Conservation (phyloP, 768 basidiomycete genomes). For the Boletus coccyginus region DNA sequence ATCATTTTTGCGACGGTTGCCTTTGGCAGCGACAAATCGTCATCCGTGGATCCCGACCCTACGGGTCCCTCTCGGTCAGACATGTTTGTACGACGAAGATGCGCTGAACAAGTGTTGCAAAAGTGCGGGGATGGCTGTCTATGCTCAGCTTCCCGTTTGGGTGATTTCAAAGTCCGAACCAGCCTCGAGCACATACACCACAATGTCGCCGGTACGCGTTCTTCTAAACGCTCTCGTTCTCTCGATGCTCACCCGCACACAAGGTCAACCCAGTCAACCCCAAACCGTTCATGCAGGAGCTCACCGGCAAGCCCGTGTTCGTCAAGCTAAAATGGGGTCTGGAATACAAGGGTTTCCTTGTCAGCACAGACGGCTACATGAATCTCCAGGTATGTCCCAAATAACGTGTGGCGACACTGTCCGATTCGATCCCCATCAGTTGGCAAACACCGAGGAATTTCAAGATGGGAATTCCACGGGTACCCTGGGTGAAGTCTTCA, state of each 20-base stretch:
- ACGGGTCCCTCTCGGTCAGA: constrained; percentile 86
- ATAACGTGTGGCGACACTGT: not conserved
- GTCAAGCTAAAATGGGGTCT: constrained; percentile 98
- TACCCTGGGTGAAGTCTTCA: constrained; percentile 97
- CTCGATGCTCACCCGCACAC: constrained; percentile 9
- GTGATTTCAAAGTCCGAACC: constrained; percentile 40
- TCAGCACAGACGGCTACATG: constrained; percentile 99
- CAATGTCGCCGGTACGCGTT: constrained; percentile 20
- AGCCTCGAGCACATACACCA: not conserved
- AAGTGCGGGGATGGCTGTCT: not conserved
- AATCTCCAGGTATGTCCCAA: constrained; percentile 80
- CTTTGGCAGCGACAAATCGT: constrained; percentile 93
- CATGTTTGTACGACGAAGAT: constrained; percentile 46
- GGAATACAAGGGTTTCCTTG: constrained; percentile 98
- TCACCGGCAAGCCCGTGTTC: constrained; percentile 94
- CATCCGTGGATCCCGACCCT: constrained; percentile 68
- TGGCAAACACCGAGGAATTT: constrained; percentile 99
- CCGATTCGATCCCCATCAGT: constrained; percentile 40
- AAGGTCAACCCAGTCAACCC: constrained; percentile 95
- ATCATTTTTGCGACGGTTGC: constrained; percentile 99
- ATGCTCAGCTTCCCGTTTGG: constrained; percentile 11
- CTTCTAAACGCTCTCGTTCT: not conserved
- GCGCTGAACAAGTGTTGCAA: not conserved
- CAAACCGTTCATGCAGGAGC: constrained; percentile 97
- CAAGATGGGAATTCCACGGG: constrained; percentile 96